Base-by-base conservation (phyloP, 139 green algal genomes). In the Micractinium sp. region DNA sequence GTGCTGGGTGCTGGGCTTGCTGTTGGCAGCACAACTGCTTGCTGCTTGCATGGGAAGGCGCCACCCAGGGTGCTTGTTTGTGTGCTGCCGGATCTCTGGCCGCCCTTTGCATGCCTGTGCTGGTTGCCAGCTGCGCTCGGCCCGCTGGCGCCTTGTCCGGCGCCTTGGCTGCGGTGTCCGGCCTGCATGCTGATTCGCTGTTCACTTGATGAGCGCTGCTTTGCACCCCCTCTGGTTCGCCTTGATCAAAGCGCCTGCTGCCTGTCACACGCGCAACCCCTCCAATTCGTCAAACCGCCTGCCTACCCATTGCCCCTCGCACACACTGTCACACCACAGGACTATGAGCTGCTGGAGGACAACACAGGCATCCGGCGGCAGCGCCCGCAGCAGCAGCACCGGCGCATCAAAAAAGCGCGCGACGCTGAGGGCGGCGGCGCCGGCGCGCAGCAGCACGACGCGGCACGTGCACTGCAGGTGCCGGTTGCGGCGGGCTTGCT, bases 271-370 rank as follows among this genome's bases (percentile, higher is more conserved):
- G n/a, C n/a, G n/a, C n/a, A n/a, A n/a, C n/a, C n/a, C n/a, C n/a
- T n/a, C n/a, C n/a, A n/a, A n/a, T n/a, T n/a, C n/a, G n/a, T n/a
- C n/a, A n/a, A n/a, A n/a, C n/a, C n/a, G n/a, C 67, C 31, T 75
- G 22, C 71, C 3, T 7, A 20, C 14, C 9, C 63, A 16, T 71
- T 25, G 20, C 63, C 20, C 2, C 63, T 25, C 63, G 1, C 35
- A 19, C 76, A 31, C 22, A 18, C 76, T 82, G 33, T 35, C 76
- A 3, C 76, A 23, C 33, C 25, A 22, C 83, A 99, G 74, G 97
- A 99, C 87, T 98, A 97, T 84, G 95, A 98, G 47, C 91, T 98
- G 87, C 90, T 99, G 82, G 95, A 98, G 89, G 96, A 98, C 81
- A 95, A 96, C 84, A 91, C 92, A 78, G 90, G 92, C 82, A 85